Conservation (phyloP, 169 alveolate genomes). For the Prorocentrum cordatum region DNA sequence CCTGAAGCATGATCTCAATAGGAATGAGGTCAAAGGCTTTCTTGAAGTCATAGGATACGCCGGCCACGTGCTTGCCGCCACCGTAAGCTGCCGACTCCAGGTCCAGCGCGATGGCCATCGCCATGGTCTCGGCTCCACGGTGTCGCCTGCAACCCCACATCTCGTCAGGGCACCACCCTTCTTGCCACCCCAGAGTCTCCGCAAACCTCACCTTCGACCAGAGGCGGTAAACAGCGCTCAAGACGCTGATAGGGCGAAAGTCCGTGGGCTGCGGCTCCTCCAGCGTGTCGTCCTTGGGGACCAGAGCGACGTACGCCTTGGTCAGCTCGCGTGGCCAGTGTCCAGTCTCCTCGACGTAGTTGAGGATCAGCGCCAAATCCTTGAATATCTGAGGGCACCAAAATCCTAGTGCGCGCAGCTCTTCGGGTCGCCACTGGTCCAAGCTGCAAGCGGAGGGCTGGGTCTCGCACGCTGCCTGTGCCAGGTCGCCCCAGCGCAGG, state of each 20-base stretch:
- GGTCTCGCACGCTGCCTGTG: background rate
- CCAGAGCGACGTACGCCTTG: background rate
- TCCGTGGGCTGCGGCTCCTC: background rate
- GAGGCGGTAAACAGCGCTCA: background rate
- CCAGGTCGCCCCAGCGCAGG: background rate
- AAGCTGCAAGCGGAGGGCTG: background rate
- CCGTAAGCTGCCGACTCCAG: background rate
- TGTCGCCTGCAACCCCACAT: background rate
- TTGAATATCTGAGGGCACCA: background rate
- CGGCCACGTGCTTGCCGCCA: background rate
- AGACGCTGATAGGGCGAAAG: background rate
- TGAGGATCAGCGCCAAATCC: background rate
- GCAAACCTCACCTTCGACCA: background rate
- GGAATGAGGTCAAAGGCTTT: slow-evolving; percentile 5
- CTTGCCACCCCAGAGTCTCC: background rate
- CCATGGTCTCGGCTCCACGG: background rate
- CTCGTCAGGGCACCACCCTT: background rate
- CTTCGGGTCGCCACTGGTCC: background rate
- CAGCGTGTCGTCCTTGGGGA: background rate
- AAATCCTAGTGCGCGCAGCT: background rate
- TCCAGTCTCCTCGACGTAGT: background rate
- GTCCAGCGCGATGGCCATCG: background rate
- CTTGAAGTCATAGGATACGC: background rate
- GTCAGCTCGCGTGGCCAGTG: background rate
- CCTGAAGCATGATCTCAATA: background rate